Evolutionary conservation across 768 basidiomycete species (phyloP).

Genomic region (Thelephora ganbajun): DNA sequence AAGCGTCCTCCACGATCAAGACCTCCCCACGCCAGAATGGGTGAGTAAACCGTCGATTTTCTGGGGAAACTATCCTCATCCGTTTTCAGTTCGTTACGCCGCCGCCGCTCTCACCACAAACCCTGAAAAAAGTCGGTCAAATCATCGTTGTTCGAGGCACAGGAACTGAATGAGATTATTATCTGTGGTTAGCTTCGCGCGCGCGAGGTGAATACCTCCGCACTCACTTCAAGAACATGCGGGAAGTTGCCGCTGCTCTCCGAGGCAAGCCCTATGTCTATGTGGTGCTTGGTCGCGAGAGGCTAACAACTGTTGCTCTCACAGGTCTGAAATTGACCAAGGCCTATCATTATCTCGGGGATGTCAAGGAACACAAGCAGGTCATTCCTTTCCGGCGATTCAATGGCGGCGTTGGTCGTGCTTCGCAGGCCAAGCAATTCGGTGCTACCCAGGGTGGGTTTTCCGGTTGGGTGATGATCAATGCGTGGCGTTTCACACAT

Average conservation of each 20-base stretch:
- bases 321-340: slow-evolving; percentile 88
- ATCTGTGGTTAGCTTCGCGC: slow-evolving; percentile 49
- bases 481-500: not conserved
- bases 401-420: slow-evolving; percentile 88
- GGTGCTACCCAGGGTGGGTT: slow-evolving; percentile 86
- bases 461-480: not conserved
- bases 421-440: slow-evolving; percentile 93
- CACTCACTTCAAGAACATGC: slow-evolving; percentile 99
- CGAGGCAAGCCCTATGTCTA: slow-evolving; percentile 40
- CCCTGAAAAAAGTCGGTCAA: slow-evolving; percentile 82
- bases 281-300: not conserved
- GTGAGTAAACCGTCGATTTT: slow-evolving; percentile 12
- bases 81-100: slow-evolving; percentile 75
- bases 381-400: slow-evolving; percentile 94
- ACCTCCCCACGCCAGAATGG: slow-evolving; percentile 21
- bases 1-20: not conserved
- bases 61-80: slow-evolving; percentile 8
- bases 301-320: slow-evolving; percentile 5
- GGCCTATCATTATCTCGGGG: slow-evolving; percentile 87
- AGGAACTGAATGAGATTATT: slow-evolving; percentile 1
- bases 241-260: slow-evolving; percentile 92
- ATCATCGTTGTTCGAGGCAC: slow-evolving; percentile 7
- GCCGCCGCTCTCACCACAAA: slow-evolving; percentile 75
- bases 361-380: slow-evolving; percentile 94
- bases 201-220: slow-evolving; percentile 95